Percentiles rank a stretch among this genome's conserved stretches.
Evolutionary conservation across 106 monocot species (phyloP).

Genomic region (Dioscorea zingiberensis): DNA sequence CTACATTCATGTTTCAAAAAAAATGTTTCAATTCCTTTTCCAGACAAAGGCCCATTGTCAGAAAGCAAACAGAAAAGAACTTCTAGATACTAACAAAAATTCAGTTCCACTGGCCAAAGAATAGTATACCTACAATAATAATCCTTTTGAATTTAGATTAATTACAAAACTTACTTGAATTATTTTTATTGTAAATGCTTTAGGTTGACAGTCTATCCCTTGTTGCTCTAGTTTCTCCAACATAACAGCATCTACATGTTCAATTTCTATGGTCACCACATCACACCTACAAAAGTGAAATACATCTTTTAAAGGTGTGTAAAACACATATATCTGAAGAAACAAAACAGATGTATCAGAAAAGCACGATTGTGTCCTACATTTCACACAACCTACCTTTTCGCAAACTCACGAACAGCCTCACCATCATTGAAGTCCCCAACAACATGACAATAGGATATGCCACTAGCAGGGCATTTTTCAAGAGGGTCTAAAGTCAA

Average conservation of each 20-base stretch:
- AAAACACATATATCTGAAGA: not conserved
- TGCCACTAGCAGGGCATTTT: constrained; percentile 65
- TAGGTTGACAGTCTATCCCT: constrained; percentile 88
- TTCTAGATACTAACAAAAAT: too few species aligned
- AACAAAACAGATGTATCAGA: not conserved
- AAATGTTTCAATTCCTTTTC: too few species aligned
- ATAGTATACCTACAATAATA: too few species aligned
- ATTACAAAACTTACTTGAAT: constrained; percentile 56
- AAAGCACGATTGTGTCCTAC: too few species aligned
- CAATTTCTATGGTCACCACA: constrained; percentile 90
- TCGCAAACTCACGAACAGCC: constrained; percentile 66
- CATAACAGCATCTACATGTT: constrained; percentile 90
- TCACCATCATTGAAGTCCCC: constrained; percentile 75
- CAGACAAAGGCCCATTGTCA: too few species aligned
- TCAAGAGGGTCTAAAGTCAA: constrained; percentile 73
- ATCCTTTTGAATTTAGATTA: too few species aligned
- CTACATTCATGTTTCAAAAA: too few species aligned
- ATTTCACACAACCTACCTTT: constrained; percentile 39
- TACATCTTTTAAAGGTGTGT: too few species aligned
- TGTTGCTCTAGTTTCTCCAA: constrained; percentile 77
- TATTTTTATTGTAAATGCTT: constrained; percentile 78
- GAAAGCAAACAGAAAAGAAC: too few species aligned
- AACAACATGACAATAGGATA: constrained; percentile 62
- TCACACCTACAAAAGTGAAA: constrained; percentile 58
- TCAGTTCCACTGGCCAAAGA: too few species aligned